Evolutionary conservation across 2,329 filamentous ascomycete species (phyloP), one percentile per base, ranked within the genome.

Genomic region (Venturia nashicola): DNA sequence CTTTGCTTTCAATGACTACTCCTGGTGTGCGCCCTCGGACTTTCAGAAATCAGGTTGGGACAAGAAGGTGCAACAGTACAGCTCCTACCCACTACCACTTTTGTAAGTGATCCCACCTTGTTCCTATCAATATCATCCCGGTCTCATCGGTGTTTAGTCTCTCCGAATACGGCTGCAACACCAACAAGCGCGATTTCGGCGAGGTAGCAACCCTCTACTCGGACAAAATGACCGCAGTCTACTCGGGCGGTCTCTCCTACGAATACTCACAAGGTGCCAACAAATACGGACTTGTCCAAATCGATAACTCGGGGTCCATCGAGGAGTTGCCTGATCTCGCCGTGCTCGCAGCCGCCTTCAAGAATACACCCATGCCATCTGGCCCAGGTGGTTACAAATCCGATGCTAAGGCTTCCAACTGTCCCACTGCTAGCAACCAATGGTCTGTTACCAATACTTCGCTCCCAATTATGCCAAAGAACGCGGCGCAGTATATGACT

Each of bases 221-320:
- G 76, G 77, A 76, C n/a, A 75, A 96, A 66, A 97, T 97, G 93
- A 91, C 88, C 9, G 69, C 76, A 20, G 91, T 97, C 71, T 97
- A 96, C 83, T 97, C 92, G 46, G 93, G 94, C 71, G 94, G 94
- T 75, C 84, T 99, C 44, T 89, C 96, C 75, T 99, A 97, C 79
- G 92, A 97, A 77, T 99, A 96, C 80, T 87, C 89, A 11, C 78
- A 88, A 71, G 91, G 94, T 76, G 81, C 81, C 66, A 91, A 86
- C 78, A 81, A 86, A 55, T 97, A 86, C 76, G 93, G 92, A 67
- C 86, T 96, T 65, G 91, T 92, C 72, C 77, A 83, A 65, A 79
- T 94, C 71, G 39, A 40, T n/a, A 82, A 80, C 67, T 40, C 42
- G 1, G 36, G 39, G 6, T 76, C 75, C 40, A 82, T 89, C 65